A percentile compares a stretch with the other conserved stretches of the same genome.
phyloP scores from a whole-genome alignment of 768 basidiomycete species.

The Tylopilus intermedius region DNA sequence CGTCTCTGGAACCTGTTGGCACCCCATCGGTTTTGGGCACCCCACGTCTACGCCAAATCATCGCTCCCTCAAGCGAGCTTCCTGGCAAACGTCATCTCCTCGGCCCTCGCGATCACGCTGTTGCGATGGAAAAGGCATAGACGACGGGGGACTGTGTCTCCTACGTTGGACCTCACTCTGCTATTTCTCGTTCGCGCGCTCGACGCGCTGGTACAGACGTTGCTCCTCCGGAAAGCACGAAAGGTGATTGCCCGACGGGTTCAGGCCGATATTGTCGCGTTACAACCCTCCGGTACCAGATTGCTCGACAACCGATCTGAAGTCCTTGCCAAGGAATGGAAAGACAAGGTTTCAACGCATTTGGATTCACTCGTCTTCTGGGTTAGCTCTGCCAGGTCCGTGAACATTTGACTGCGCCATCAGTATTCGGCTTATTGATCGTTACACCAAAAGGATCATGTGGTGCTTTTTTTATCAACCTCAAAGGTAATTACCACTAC shows the following conservation, averaged over 20 bases:
- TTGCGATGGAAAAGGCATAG: slow-evolving; percentile 45
- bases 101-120: slow-evolving; percentile 51
- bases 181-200: slow-evolving; percentile 65
- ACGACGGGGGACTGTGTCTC: slow-evolving; percentile 31
- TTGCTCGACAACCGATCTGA: slow-evolving; percentile 14
- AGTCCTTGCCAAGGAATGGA: slow-evolving; percentile 25
- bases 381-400: slow-evolving; percentile 71
- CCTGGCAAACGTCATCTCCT: slow-evolving; percentile 51
- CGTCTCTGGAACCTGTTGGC: slow-evolving; percentile 37
- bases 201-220: slow-evolving; percentile 53
- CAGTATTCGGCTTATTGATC: neutral
- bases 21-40: neutral
- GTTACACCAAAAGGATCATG: slow-evolving; percentile 57
- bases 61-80: slow-evolving; percentile 49
- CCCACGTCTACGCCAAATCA: slow-evolving; percentile 22
- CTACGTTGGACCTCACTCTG: slow-evolving; percentile 65
- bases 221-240: slow-evolving; percentile 34
- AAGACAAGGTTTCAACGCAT: slow-evolving; percentile 37
- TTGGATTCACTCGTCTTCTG: slow-evolving; percentile 73
- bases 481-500: slow-evolving; percentile 42
- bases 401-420: neutral
- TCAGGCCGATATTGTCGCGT: neutral
- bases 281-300: neutral
- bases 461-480: slow-evolving; percentile 86
- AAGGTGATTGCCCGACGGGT: neutral